A percentile compares a stretch with the other conserved stretches of the same genome.
Conservation (phyloP, 140 eudicot species). For the Erigeron philadelphicus region DNA sequence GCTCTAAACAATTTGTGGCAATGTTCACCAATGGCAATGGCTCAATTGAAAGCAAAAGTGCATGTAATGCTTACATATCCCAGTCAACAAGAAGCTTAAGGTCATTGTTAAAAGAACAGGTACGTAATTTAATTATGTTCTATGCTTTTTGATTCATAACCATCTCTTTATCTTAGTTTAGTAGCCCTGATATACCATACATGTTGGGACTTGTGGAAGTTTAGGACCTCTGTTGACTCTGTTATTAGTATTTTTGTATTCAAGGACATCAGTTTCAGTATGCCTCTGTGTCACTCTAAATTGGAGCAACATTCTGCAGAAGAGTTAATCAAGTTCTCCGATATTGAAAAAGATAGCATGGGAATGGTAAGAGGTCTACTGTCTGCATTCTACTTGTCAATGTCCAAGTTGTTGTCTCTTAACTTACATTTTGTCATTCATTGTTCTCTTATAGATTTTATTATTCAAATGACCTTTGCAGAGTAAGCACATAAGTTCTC, state of each 20-base stretch:
- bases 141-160: not conserved
- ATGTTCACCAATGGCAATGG: slow-evolving; percentile 29
- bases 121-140: slow-evolving; percentile 4
- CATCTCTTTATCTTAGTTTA: not conserved
- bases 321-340: slow-evolving; percentile 79
- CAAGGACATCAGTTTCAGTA: slow-evolving; percentile 57
- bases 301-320: slow-evolving; percentile 69
- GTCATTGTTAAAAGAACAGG: slow-evolving; percentile 26
- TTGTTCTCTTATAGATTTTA: not conserved
- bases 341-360: slow-evolving; percentile 57
- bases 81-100: slow-evolving; percentile 36
- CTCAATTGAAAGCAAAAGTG: slow-evolving; percentile 30
- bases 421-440: not conserved
- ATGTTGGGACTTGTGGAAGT: not conserved
- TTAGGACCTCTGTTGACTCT: not conserved
- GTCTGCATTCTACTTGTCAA: not conserved
- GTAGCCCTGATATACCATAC: not conserved
- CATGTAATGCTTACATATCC: slow-evolving; percentile 66
- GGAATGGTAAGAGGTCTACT: slow-evolving; percentile 47
- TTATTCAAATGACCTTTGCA: slow-evolving; percentile 26
- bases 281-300: slow-evolving; percentile 72
- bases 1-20: slow-evolving; percentile 70
- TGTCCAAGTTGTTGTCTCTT: not conserved
- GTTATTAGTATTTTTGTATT: slow-evolving; percentile 4
- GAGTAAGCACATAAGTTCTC: slow-evolving; percentile 35